Evolutionary conservation across 345 rosid species (phyloP).

Genomic region (Trapa bicornis): DNA sequence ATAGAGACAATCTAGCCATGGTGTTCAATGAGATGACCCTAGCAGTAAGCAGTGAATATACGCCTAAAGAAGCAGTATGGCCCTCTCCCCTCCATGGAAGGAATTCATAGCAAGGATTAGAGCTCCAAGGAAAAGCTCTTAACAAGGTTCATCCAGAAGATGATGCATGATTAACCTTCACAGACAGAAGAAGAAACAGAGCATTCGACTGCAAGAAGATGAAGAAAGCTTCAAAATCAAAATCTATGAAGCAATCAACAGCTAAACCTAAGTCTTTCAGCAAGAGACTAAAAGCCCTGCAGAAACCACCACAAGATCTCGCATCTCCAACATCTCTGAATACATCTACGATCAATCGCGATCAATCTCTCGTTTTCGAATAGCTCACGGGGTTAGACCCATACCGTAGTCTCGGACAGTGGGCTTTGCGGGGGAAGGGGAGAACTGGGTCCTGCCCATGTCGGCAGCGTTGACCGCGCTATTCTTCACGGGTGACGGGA

Average conservation of each 20-base stretch:
- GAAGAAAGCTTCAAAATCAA: background rate
- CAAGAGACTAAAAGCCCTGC: background rate
- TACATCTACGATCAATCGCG: background rate
- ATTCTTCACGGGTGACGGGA: conserved; percentile 22
- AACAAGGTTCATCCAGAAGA: background rate
- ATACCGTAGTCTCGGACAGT: conserved; percentile 21
- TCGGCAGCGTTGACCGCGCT: conserved; percentile 9
- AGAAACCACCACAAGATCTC: background rate
- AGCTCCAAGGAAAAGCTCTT: background rate
- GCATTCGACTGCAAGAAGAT: background rate
- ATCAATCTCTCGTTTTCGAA: background rate
- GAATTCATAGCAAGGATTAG: background rate
- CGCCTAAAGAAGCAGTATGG: background rate
- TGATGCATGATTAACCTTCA: background rate
- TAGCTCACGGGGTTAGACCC: background rate
- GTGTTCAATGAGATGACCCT: background rate
- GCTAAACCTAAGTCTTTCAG: background rate
- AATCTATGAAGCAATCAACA: background rate
- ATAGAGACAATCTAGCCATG: background rate
- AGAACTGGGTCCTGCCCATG: conserved; percentile 5
- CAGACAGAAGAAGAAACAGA: background rate
- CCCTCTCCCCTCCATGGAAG: background rate
- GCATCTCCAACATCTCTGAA: background rate
- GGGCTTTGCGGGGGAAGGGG: conserved; percentile 9
- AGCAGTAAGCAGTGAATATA: background rate